Base-by-base conservation (phyloP, 495 filamentous ascomycete genomes). In the Aspergillus cristatus region DNA sequence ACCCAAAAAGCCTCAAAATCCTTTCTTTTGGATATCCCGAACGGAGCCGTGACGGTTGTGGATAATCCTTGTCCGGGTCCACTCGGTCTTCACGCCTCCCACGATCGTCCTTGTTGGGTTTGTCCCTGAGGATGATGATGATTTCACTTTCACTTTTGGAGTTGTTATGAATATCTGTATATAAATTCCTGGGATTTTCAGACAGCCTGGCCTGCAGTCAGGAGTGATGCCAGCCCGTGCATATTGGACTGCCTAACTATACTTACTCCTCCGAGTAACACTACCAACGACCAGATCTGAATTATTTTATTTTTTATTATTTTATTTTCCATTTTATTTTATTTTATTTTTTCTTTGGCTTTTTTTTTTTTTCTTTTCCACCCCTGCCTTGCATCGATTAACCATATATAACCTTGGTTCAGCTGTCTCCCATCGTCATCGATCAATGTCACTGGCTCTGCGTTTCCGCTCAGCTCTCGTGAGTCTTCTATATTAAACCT, bases 91-190 rank as follows among this genome's bases (percentile, higher is more conserved):
- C 40, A 54, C 55, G 58, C 58, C 35, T 39, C 40, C 57, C 55
- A 60, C 58, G 62, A 66, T 66, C 62, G 62, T 62, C 62, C 55
- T 50, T 58, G 58, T 63, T 48, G 50, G 48, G 38, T 44, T 41
- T 35, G 45, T 55, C 57, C 57, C 60, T 32, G 30, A 13, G 28
- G 28, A 29, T 10, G 30, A 14, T 14, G 30, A 14, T 32, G 30
- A 7, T 32, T 4, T 24, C n/a, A n/a, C n/a, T n/a, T n/a, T n/a
- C n/a, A n/a, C n/a, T n/a, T n/a, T n/a, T n/a, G n/a, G n/a, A n/a
- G n/a, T n/a, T n/a, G n/a, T n/a, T n/a, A n/a, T n/a, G n/a, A n/a
- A n/a, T n/a, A n/a, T n/a, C n/a, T n/a, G n/a, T n/a, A n/a, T n/a
- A n/a, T n/a, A n/a, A n/a, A n/a, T n/a, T n/a, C n/a, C n/a, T n/a